Base-by-base conservation (phyloP, 352 stramenopile species). In the Phytophthora citricola region DNA sequence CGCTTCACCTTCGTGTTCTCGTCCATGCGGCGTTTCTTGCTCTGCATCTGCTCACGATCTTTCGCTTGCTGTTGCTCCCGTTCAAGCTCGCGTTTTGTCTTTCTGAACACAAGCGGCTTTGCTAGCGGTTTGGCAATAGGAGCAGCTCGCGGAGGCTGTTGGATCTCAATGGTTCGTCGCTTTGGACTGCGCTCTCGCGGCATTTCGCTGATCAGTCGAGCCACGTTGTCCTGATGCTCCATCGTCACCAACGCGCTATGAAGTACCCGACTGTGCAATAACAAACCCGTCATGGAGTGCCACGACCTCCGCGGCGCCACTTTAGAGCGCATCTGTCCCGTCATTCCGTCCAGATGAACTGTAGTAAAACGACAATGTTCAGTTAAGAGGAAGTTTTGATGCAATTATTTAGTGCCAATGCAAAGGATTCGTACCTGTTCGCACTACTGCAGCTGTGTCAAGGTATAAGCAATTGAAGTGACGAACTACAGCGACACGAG, bases 51-150 rank as follows among this genome's bases (percentile, higher is more conserved):
- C 50, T 81, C 34, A 4, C 38, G 55, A 8, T 36, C 65, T 52
- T 32, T 53, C 12, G 22, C 55, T 47, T 60, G 60, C n/a, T 80
- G 67, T 24, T 69, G 63, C 47, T 88, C 76, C 32, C 74, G 63
- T 32, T 87, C 74, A 6, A 85, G 58, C 54, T 88, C 79, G 1
- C 74, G 69, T 59, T 85, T 88, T 15, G 79, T 88, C 58, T 85
- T 88, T 17, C 79, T 66, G 34, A 85, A 88, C 32, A 81, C 65
- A 0, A 87, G 50, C 9, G 71, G 76, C 31, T 81, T 83, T 7
- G 59, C 55, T 17, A 68, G 50, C 49, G 55, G 66, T 3, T 69
- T 71, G 9, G 54, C 34, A 4, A 45, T 26, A 27, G 64, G 60
- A 31, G 31, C 46, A 43, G 47, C 58, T 22, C 39, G 17, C 0